These are phyloP conservation scores for Gnomoniopsis smithogilvyi DNA, from an alignment of 2,329 filamentous ascomycete species.

Conservation along the genomic window DNA sequence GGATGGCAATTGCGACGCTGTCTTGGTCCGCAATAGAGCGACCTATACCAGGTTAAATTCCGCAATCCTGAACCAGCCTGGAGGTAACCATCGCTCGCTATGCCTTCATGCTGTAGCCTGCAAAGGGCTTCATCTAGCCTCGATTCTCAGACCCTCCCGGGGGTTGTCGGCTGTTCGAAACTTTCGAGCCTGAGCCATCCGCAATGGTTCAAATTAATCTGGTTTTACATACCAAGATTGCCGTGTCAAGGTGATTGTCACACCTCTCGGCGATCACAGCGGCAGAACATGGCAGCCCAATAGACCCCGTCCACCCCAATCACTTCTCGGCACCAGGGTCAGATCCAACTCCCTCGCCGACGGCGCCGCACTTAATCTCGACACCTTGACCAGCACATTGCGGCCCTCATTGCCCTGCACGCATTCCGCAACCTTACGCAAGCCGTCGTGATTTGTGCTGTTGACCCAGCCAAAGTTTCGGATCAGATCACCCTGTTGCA, in stretches of 20 bases:
- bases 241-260: too few relatives aligned
- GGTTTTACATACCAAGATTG: too few relatives aligned
- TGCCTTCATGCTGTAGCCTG: too few relatives aligned
- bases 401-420: slow-evolving; percentile 84
- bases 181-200: too few relatives aligned
- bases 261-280: slow-evolving; percentile 47
- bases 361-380: slow-evolving; percentile 40
- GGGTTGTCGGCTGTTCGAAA: too few relatives aligned
- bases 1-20: too few relatives aligned
- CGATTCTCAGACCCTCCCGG: not conserved
- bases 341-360: slow-evolving; percentile 58
- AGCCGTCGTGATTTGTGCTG: slow-evolving; percentile 77
- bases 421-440: slow-evolving; percentile 82
- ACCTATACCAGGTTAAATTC: not conserved
- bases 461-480: slow-evolving; percentile 83
- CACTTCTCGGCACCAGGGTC: slow-evolving; percentile 66
- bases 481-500: slow-evolving; percentile 78
- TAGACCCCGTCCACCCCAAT: slow-evolving; percentile 86
- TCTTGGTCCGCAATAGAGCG: not conserved
- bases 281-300: slow-evolving; percentile 86
- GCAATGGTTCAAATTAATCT: not conserved
- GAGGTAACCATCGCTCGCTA: not conserved
- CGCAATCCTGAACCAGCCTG: not conserved
- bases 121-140: too few relatives aligned
- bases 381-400: slow-evolving; percentile 63